A percentile compares a stretch with the other conserved stretches of the same genome.
phyloP scores from a whole-genome alignment of 139 green algal species.

The Haematococcus sp. region DNA sequence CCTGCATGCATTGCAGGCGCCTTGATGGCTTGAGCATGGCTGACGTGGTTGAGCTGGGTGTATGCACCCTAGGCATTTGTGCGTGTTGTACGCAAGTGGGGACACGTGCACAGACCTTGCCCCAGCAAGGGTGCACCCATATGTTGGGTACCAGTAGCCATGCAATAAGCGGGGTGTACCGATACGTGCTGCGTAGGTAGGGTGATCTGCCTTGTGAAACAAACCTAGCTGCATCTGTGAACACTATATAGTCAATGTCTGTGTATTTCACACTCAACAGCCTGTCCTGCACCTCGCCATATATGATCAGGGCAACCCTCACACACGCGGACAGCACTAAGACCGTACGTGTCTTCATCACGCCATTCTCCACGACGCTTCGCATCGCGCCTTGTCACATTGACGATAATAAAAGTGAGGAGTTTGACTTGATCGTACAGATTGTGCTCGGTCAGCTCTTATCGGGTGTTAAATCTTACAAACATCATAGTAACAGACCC shows the following conservation, averaged over 20 bases:
- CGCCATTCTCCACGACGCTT: too few species aligned
- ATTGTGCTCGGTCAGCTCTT: too few species aligned
- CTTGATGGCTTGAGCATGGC: too few species aligned
- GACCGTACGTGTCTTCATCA: slow-evolving; percentile 4
- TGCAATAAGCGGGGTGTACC: slow-evolving; percentile 92
- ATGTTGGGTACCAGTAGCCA: slow-evolving; percentile 82
- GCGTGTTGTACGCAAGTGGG: neutral
- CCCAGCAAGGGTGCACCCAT: slow-evolving; percentile 58
- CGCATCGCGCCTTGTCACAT: too few species aligned
- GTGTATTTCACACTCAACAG: slow-evolving; percentile 77
- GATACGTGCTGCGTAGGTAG: slow-evolving; percentile 62
- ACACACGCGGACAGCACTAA: neutral
- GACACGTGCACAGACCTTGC: slow-evolving; percentile 64
- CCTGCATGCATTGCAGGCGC: slow-evolving; percentile 13
- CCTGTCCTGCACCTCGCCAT: slow-evolving; percentile 22
- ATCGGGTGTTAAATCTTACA: too few species aligned
- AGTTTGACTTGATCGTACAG: too few species aligned
- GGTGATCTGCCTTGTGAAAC: slow-evolving; percentile 52
- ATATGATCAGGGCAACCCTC: slow-evolving; percentile 26
- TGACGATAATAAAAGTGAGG: too few species aligned
- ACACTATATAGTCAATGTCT: slow-evolving; percentile 85
- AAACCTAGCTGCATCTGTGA: slow-evolving; percentile 43
- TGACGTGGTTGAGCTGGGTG: neutral
- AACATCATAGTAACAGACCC: too few species aligned
- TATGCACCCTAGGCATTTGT: neutral